These are phyloP conservation scores for Draba incana DNA, from an alignment of 345 rosid genomes.

Conservation along the genomic window DNA sequence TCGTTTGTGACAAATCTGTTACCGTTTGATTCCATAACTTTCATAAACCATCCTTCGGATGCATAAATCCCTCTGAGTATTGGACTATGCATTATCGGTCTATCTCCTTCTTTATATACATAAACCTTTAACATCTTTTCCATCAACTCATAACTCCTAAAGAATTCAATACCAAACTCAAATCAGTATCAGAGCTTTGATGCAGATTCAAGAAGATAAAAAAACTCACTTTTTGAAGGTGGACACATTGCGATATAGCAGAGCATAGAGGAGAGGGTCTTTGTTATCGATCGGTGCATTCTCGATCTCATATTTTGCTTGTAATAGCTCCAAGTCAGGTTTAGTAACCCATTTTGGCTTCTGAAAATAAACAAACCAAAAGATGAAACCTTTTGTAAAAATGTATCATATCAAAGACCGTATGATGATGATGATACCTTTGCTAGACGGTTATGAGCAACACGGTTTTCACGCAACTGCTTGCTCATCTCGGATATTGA, in stretches of 20 bases:
- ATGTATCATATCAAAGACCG: constrained; percentile 5
- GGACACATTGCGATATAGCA: constrained; percentile 77
- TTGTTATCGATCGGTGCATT: constrained; percentile 62
- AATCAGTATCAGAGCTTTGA: constrained; percentile 7
- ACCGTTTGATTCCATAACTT: constrained; percentile 63
- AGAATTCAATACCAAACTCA: neutral
- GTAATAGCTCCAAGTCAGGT: constrained; percentile 62
- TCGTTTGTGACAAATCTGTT: constrained; percentile 61
- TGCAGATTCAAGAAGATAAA: neutral
- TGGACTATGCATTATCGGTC: constrained; percentile 70
- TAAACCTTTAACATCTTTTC: constrained; percentile 80
- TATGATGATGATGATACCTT: constrained; percentile 38
- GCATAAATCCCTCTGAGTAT: constrained; percentile 83
- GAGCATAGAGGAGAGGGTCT: constrained; percentile 65
- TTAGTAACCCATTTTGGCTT: constrained; percentile 71
- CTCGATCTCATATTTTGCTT: constrained; percentile 66
- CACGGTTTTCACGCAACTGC: constrained; percentile 57
- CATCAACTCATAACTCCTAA: constrained; percentile 97
- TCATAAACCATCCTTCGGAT: constrained; percentile 99
- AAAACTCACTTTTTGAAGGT: constrained; percentile 68
- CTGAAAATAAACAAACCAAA: constrained; percentile 43
- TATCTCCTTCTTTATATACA: constrained; percentile 82
- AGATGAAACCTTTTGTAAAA: constrained; percentile 22
- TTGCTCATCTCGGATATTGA: constrained; percentile 75
- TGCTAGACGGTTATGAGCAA: constrained; percentile 50